Base-by-base conservation (phyloP, 225 moss, liverwort and hornwort genomes). In the Antitrichia curtipendula region DNA sequence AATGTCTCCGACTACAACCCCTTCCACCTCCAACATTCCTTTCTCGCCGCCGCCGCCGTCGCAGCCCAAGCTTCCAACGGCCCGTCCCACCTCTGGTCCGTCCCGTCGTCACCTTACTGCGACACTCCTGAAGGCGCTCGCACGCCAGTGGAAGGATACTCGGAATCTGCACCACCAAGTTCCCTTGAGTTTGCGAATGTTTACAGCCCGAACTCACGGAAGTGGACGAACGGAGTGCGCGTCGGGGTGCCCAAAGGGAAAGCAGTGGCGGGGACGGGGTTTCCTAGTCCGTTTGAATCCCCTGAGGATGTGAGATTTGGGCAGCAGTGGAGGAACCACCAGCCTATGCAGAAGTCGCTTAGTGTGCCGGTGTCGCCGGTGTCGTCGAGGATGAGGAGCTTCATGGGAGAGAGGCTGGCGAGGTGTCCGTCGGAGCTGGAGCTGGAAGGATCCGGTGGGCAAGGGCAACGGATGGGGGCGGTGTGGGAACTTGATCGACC, bases 201-300 rank as follows among this genome's bases (percentile, higher is more conserved):
- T 25, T 88, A 86, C 57, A 78, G 56, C 78, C 56, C 78, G 78
- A 78, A 94, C 83, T 94, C 93, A 17, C 94, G 96, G 15, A 95
- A 97, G 82, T 97, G 97, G 97, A 88, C 97, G 4, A 95, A 97
- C 31, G 97, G 97, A 24, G 96, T 97, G 28, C 90, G 97, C 25
- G 96, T 95, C 32, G 90, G 66, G 6, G 61, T 38, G 31, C 75
- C 85, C 25, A 84, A 73, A 27, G 85, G 75, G 29, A 85, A 84
- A 50, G 85, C 61, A 7, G 62, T 73, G 45, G 54, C 78, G 38
- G 77, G 77, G 77, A 16, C 16, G 25, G 75, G 23, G 53, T 38
- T n/a, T 38, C 78, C 78, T 16, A 78, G 27, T 78, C 78, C 78
- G 78, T 78, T 78, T 27, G 78, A 78, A 27, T 38, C 78, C 16